phyloP scores from a whole-genome alignment of 2,329 filamentous ascomycete species.

The Ophiocordyceps camponoti-saundersi region DNA sequence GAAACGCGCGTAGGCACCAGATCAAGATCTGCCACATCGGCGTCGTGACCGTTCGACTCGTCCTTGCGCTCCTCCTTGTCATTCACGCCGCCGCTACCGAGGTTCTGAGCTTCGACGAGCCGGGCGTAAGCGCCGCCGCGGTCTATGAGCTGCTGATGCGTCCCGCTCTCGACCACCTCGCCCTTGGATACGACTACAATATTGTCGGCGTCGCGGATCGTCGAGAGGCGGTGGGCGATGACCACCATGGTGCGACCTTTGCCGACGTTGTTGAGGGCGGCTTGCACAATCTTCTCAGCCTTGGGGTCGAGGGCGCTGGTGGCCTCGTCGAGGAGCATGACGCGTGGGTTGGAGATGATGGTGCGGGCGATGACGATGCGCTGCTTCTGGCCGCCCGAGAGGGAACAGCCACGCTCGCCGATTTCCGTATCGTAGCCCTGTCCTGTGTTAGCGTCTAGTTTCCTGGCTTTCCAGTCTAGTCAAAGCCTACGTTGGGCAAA shows the following conservation, averaged over 20 bases:
- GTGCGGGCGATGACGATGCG: conserved; percentile 49
- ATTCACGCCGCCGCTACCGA: conserved; percentile 8
- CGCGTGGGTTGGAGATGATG: conserved; percentile 44
- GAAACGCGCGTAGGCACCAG: conserved; percentile 7
- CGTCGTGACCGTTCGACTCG: conserved; percentile 3
- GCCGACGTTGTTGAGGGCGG: conserved; percentile 34
- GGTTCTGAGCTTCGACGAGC: conserved; percentile 27
- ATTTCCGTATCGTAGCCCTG: conserved; percentile 43
- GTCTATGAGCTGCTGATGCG: conserved; percentile 38
- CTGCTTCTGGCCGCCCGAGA: conserved; percentile 52
- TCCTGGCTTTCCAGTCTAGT: not conserved
- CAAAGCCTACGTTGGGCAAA: conserved; percentile 18
- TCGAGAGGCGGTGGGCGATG: conserved; percentile 45
- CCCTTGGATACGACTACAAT: conserved; percentile 49
- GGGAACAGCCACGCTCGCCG: conserved; percentile 45
- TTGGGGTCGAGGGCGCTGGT: conserved; percentile 38
- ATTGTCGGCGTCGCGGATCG: conserved; percentile 43
- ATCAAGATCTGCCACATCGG: conserved; percentile 10
- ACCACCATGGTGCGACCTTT: conserved; percentile 45
- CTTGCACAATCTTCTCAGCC: conserved; percentile 34
- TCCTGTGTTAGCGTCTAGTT: not conserved
- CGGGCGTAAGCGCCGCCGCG: conserved; percentile 29
- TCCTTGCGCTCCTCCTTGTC: conserved; percentile 4
- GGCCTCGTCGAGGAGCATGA: conserved; percentile 53
- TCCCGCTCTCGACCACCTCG: conserved; percentile 41